Evolutionary conservation across 768 basidiomycete species (phyloP), one percentile per base, ranked within the genome.

Genomic region (Lactifluus volemus): DNA sequence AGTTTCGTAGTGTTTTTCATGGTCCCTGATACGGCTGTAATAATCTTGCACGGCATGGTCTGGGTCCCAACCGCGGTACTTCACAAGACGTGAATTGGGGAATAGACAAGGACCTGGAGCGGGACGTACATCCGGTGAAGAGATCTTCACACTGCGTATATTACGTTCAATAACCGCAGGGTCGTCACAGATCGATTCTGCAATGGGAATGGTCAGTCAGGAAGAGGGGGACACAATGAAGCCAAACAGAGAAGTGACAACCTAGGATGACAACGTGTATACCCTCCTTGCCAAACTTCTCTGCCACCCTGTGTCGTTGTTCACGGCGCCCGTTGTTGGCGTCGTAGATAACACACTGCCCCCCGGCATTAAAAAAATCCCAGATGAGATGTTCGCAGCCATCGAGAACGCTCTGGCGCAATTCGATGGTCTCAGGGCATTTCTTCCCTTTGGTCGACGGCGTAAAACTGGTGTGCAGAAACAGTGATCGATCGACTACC

Each of bases 301-400:
- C 85, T 0, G 86, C 85, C 52, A 97, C 72, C 21, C 77, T 76
- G 63, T 87, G 83, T 57, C 97, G 77, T 34, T 79, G 80, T 50
- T 78, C 80, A 21, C 79, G 77, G 7, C 83, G 84, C 1, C 93
- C 93, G 67, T 98, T 98, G 70, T 99, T 99, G 32, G 97, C 97
- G 71, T 99, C 97, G 75, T 98, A 98, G 64, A 99, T 95, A 41
- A 96, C 92, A 29, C 98, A 95, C 72, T 99, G 97, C 0, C 96
- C 97, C 5, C 92, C 88, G 2, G 73, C 74, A 60, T 81, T 79
- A 73, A 96, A 98, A 74, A 89, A 97, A 64, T 92, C 84, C 83
- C 84, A 87, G 45, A 98, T 92, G 51, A 86, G 77, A 71, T 89
- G 80, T 74, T 98, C 94, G 64, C 97, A 90, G n/a, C 88, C 91